phyloP scores from a whole-genome alignment of 345 rosid species.

The Eucalyptus erythrocorys region DNA sequence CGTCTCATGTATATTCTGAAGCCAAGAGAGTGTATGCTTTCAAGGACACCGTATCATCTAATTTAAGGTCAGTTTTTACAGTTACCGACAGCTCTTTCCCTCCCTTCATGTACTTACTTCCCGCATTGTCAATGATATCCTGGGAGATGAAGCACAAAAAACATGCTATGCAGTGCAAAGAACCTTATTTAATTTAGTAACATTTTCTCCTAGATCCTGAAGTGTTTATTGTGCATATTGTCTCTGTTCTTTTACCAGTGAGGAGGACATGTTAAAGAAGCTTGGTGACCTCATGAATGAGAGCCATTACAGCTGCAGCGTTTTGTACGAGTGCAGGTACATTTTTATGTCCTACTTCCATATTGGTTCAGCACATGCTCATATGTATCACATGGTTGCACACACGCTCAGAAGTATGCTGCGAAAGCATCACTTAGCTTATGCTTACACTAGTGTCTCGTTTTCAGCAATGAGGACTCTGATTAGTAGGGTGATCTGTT shows the following conservation, averaged over 20 bases:
- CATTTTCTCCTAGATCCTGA: neutral
- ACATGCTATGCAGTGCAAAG: neutral
- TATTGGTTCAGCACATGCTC: neutral
- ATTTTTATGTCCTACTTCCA: neutral
- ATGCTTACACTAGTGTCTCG: neutral
- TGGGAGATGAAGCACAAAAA: neutral
- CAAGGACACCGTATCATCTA: slow-evolving; percentile 69
- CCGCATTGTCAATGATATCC: neutral
- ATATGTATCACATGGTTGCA: neutral
- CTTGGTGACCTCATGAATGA: slow-evolving; percentile 89
- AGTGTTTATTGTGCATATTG: neutral
- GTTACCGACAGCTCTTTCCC: neutral
- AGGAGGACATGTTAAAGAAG: slow-evolving; percentile 77
- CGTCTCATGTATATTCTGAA: slow-evolving; percentile 86
- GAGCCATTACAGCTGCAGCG: slow-evolving; percentile 91
- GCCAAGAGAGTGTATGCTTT: slow-evolving; percentile 79
- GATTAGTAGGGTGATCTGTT: neutral
- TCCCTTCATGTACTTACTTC: neutral
- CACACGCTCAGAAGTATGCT: neutral
- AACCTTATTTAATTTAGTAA: neutral
- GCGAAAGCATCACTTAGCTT: neutral
- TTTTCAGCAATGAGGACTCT: neutral
- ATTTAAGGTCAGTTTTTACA: slow-evolving; percentile 30
- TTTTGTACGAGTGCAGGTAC: slow-evolving; percentile 94
- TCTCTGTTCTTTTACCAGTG: slow-evolving; percentile 38